phyloP scores from a whole-genome alignment of 495 filamentous ascomycete genomes.

The Lasiosphaeria ovina region DNA sequence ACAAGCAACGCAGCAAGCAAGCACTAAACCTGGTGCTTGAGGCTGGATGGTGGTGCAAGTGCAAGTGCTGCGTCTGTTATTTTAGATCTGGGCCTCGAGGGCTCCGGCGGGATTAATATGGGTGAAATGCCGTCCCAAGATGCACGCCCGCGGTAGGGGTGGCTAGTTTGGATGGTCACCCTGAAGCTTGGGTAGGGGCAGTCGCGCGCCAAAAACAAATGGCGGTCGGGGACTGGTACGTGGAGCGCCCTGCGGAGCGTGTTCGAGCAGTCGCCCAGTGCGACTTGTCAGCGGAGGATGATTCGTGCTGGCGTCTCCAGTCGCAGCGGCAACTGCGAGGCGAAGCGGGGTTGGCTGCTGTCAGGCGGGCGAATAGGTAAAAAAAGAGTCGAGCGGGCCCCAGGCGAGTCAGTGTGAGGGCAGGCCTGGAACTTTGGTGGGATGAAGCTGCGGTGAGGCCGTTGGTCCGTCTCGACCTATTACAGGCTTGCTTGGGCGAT shows the following conservation, averaged over 20 bases:
- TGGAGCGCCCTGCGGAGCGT: slow-evolving; percentile 20
- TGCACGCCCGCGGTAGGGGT: slow-evolving; percentile 14
- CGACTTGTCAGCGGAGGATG: slow-evolving; percentile 28
- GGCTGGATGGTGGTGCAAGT: slow-evolving; percentile 1
- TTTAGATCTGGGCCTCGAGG: slow-evolving; percentile 30
- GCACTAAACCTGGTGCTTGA: slow-evolving; percentile 1
- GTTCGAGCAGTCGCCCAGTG: slow-evolving; percentile 41
- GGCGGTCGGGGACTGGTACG: slow-evolving; percentile 17
- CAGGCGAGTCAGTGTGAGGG: not conserved
- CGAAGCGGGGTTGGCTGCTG: slow-evolving; percentile 23
- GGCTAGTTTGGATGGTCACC: not conserved
- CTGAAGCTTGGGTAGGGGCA: slow-evolving; percentile 8
- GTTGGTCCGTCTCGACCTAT: no score
- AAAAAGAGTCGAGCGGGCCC: slow-evolving; percentile 17
- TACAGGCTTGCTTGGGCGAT: not conserved
- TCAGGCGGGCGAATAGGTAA: slow-evolving; percentile 16
- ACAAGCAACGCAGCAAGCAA: not conserved
- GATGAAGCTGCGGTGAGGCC: not conserved
- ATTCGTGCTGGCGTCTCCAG: slow-evolving; percentile 33
- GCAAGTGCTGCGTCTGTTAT: slow-evolving; percentile 22
- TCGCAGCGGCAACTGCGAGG: slow-evolving; percentile 34
- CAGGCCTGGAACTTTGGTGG: slow-evolving; percentile 3
- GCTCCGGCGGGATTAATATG: slow-evolving; percentile 35
- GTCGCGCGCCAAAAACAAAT: slow-evolving; percentile 33
- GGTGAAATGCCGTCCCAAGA: slow-evolving; percentile 16